phyloP scores from a whole-genome alignment of 257 asterid genomes.

The Solanum raphanifolium region DNA sequence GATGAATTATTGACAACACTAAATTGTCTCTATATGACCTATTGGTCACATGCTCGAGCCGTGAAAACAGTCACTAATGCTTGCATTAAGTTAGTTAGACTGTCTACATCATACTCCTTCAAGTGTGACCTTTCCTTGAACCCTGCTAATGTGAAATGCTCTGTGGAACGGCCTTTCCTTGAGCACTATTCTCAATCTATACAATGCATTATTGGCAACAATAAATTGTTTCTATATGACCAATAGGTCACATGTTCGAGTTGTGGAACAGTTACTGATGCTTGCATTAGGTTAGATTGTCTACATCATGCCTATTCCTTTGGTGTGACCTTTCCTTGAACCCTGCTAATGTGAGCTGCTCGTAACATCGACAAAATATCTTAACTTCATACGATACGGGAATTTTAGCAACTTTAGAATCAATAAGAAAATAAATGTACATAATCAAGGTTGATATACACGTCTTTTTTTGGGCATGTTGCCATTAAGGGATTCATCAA shows the following conservation, averaged over 20 bases:
- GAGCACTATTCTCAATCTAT: not conserved
- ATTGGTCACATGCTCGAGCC: no score
- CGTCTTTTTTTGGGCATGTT: not conserved
- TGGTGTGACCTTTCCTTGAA: no score
- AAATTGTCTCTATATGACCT: no score
- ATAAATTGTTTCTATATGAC: not conserved
- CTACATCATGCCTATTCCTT: no score
- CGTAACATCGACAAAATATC: not conserved
- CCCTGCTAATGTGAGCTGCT: not conserved
- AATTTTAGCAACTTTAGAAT: not conserved
- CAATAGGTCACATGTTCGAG: not conserved
- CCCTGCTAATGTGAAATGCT: not conserved
- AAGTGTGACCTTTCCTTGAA: no score
- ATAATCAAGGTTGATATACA: not conserved
- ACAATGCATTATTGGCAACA: not conserved
- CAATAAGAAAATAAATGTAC: not conserved
- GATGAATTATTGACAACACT: no score
- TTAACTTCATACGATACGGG: not conserved
- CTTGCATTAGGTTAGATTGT: not conserved
- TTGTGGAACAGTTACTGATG: not conserved
- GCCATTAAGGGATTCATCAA: constrained; percentile 1
- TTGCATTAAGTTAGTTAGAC: not conserved
- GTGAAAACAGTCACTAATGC: not conserved
- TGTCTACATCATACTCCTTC: no score
- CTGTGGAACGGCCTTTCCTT: not conserved